Conservation (phyloP, 768 basidiomycete species). For the Leucogyrophana mollusca region DNA sequence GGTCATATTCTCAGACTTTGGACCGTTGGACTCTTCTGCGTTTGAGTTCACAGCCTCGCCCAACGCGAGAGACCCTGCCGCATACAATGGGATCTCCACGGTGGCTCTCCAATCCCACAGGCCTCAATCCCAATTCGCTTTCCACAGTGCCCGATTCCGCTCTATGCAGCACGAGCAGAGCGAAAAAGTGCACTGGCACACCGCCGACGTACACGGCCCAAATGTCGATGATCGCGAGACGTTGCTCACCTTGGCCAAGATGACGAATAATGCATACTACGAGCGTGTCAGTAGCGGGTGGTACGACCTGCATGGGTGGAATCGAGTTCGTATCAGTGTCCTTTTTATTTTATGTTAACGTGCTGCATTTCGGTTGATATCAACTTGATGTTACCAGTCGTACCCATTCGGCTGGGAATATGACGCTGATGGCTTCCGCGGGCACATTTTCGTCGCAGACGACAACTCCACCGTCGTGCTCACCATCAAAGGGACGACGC, state of each 20-base stretch:
- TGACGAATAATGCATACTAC: slow-evolving; percentile 83
- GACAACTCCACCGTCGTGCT: slow-evolving; percentile 87
- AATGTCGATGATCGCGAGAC: slow-evolving; percentile 73
- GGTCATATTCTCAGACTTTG: slow-evolving; percentile 58
- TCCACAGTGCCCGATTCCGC: slow-evolving; percentile 32
- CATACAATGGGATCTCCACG: slow-evolving; percentile 46
- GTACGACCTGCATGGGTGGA: slow-evolving; percentile 74
- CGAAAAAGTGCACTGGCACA: slow-evolving; percentile 56
- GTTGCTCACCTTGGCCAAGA: slow-evolving; percentile 78
- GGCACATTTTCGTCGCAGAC: slow-evolving; percentile 83
- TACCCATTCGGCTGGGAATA: slow-evolving; percentile 89
- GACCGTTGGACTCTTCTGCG: slow-evolving; percentile 17
- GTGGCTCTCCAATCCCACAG: slow-evolving; percentile 39
- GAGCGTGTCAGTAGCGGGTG: slow-evolving; percentile 53
- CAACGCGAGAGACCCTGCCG: slow-evolving; percentile 30
- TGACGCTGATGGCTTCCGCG: slow-evolving; percentile 85
- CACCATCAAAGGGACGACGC: slow-evolving; percentile 90
- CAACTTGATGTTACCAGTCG: no score
- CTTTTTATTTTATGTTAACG: no score
- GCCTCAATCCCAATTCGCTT: slow-evolving; percentile 41
- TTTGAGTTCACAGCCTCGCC: no score
- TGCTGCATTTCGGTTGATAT: no score
- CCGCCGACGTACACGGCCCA: slow-evolving; percentile 62
- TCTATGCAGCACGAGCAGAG: slow-evolving; percentile 40
- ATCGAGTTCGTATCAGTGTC: slow-evolving; percentile 40